Percentiles rank a stretch among this genome's conserved stretches.
Evolutionary conservation across 2,329 filamentous ascomycete genomes (phyloP).

Genomic region (Claviceps cyperi): DNA sequence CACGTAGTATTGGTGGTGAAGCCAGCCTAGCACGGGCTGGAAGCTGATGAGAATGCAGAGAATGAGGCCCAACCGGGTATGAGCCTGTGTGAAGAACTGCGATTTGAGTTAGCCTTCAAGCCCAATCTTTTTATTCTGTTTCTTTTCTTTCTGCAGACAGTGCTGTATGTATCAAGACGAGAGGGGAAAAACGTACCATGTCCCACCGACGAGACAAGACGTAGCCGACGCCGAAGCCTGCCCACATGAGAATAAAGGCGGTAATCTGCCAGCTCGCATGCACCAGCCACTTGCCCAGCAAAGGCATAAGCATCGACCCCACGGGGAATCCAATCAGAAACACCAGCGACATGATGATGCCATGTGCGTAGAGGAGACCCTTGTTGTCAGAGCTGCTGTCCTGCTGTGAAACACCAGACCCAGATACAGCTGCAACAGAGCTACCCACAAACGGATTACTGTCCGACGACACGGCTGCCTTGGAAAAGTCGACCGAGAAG

Average conservation of each 20-base stretch:
- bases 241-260: slow-evolving; percentile 42
- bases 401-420: neutral
- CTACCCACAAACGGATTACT: slow-evolving; percentile 34
- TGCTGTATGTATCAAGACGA: neutral
- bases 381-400: slow-evolving; percentile 9
- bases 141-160: neutral
- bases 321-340: slow-evolving; percentile 46
- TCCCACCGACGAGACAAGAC: slow-evolving; percentile 26
- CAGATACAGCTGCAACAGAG: neutral
- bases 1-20: slow-evolving; percentile 42
- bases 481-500: slow-evolving; percentile 34
- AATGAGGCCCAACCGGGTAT: slow-evolving; percentile 42
- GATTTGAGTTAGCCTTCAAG: neutral
- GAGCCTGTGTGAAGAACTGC: slow-evolving; percentile 37
- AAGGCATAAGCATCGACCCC: slow-evolving; percentile 44
- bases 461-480: slow-evolving; percentile 31
- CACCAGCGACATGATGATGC: slow-evolving; percentile 45
- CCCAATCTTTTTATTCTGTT: neutral
- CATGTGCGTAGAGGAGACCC: slow-evolving; percentile 31
- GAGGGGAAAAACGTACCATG: slow-evolving; percentile 25
- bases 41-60: slow-evolving; percentile 38
- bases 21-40: slow-evolving; percentile 42
- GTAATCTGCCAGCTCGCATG: slow-evolving; percentile 43
- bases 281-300: slow-evolving; percentile 40
- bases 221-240: slow-evolving; percentile 43